Evolutionary conservation across 768 basidiomycete genomes (phyloP), one percentile per base, ranked within the genome.

Genomic region (Auriscalpium orientale): DNA sequence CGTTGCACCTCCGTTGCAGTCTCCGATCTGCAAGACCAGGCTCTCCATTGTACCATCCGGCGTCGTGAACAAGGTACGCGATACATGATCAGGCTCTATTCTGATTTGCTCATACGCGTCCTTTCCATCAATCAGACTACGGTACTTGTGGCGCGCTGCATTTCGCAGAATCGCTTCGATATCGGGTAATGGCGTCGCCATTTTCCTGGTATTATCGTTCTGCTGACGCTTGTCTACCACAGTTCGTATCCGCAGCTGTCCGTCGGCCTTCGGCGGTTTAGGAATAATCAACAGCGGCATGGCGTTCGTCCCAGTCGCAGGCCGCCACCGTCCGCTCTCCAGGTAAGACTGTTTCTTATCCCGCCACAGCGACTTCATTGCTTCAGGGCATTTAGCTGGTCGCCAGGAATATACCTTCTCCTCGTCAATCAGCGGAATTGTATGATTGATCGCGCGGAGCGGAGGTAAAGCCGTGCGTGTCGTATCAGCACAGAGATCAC

Each of bases 1-100:
- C 0, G 76, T 81, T 0, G 74, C 65, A 0, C 74, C 76, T 0
- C 72, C 71, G 57, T 80, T 79, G 48, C 73, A 74, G 51, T 80
- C 71, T 0, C 75, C 76, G 43, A 74, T 71, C 55, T 74, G 79
- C 69, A 76, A 71, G 2, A 74, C 71, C 3, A 62, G 56, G 21
- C 74, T 76, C 1, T 72, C 35, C 56, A 71, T 74, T 1, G 59
- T 64, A 35, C 51, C 51, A 64, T 74, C 70, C n/a, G 71, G 71
- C 1, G 70, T 77, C 0, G 70, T 60, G 47, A 74, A 68, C 1
- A 69, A 55, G 0, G 71, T 69, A 0, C 59, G 56, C 1, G 33
- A 38, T 0, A 71, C 67, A 36, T 71, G 58, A 0, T 70, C 66
- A 0, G 62, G 64, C 1, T 45, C 49, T 2, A 70, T 49, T 0